These are phyloP conservation scores for Xanthoparmelia taractica DNA, from an alignment of 495 filamentous ascomycete species.

Conservation along the genomic window DNA sequence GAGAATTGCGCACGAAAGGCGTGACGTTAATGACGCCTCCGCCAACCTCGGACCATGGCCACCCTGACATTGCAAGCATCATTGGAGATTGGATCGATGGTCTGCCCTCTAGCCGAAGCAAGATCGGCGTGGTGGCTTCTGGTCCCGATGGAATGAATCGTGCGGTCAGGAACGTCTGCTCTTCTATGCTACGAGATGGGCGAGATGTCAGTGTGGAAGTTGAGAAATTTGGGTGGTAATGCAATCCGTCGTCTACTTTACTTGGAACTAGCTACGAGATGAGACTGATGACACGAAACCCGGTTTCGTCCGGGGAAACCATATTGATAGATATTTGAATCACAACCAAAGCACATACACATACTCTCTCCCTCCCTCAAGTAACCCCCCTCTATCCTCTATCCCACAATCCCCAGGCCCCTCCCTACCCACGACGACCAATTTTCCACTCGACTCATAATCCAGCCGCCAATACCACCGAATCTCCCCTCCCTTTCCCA, in stretches of 20 bases:
- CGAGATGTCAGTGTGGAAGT: conserved; percentile 20
- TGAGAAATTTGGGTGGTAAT: conserved; percentile 25
- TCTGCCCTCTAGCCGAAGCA: background rate
- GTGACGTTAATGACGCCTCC: conserved; percentile 43
- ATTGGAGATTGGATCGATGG: conserved; percentile 12
- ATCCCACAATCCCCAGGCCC: no score
- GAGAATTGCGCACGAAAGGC: conserved; percentile 39
- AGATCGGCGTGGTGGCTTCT: conserved; percentile 20
- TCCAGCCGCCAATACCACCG: no score
- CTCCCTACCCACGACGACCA: no score
- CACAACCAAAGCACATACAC: no score
- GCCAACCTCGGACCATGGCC: conserved; percentile 43
- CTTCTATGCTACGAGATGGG: conserved; percentile 13
- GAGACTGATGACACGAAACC: no score
- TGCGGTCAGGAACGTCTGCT: conserved; percentile 18
- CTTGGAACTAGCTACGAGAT: background rate
- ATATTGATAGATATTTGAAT: no score
- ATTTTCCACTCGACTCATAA: no score
- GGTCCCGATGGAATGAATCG: conserved; percentile 25
- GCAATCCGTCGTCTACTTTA: background rate
- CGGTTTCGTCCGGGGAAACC: no score
- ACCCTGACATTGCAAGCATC: conserved; percentile 39
- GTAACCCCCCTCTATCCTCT: no score
- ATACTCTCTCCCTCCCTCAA: no score
- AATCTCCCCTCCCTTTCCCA: no score